Conservation (phyloP, 2,329 filamentous ascomycete species). For the Septoria petroselini region DNA sequence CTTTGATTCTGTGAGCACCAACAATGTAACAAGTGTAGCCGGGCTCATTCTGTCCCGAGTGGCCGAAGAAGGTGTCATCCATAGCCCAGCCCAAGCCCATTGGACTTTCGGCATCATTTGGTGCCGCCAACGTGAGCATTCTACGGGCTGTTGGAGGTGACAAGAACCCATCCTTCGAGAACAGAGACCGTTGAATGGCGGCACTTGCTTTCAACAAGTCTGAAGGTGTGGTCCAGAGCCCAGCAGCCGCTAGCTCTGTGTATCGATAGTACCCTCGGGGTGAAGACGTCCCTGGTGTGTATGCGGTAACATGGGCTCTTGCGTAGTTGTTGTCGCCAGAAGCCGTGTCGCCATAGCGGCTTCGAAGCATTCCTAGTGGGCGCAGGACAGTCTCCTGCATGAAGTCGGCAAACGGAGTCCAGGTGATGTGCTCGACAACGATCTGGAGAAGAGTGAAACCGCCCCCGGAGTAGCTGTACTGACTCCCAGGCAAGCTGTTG, state of each 20-base stretch:
- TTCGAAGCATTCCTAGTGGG: slow-evolving; percentile 29
- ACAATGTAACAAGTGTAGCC: slow-evolving; percentile 27
- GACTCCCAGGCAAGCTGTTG: slow-evolving; percentile 26
- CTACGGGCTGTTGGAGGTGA: slow-evolving; percentile 16
- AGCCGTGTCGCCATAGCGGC: slow-evolving; percentile 20
- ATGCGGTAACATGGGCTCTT: slow-evolving; percentile 20
- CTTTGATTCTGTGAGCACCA: slow-evolving; percentile 13
- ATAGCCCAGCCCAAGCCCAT: slow-evolving; percentile 27
- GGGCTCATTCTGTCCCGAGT: slow-evolving; percentile 27
- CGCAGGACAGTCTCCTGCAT: slow-evolving; percentile 28
- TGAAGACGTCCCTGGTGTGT: slow-evolving; percentile 14
- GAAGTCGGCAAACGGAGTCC: slow-evolving; percentile 20
- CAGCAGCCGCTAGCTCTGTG: slow-evolving; percentile 29
- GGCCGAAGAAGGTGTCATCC: slow-evolving; percentile 23
- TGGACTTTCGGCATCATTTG: background rate
- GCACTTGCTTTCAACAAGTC: slow-evolving; percentile 28
- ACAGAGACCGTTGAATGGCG: slow-evolving; percentile 26
- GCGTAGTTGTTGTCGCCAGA: slow-evolving; percentile 25
- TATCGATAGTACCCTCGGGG: slow-evolving; percentile 23
- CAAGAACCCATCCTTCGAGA: slow-evolving; percentile 19
- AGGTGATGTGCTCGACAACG: slow-evolving; percentile 25
- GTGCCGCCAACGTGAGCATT: slow-evolving; percentile 25
- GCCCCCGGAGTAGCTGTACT: slow-evolving; percentile 32
- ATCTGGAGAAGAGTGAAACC: slow-evolving; percentile 29
- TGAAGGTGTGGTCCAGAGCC: slow-evolving; percentile 31